Percentiles rank a stretch among this genome's conserved stretches.
These are phyloP conservation scores for Podosphaera xanthii DNA, from an alignment of 2,329 filamentous ascomycete species.

Conservation along the genomic window DNA sequence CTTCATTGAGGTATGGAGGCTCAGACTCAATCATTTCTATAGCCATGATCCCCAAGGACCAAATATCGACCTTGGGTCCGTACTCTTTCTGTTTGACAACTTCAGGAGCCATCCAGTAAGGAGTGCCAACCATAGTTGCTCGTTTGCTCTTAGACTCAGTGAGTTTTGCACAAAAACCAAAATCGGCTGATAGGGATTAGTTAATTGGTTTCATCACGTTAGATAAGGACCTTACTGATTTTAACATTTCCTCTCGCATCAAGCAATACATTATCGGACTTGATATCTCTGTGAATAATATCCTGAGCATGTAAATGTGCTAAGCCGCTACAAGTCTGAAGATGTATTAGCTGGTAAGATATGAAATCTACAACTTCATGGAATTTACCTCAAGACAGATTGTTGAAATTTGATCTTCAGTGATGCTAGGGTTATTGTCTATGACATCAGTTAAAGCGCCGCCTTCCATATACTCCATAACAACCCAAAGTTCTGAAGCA, in stretches of 20 bases:
- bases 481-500: conserved; percentile 90
- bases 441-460: conserved; percentile 95
- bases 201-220: neutral
- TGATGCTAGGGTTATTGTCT: conserved; percentile 86
- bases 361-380: neutral
- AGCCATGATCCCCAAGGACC: conserved; percentile 97
- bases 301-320: conserved; percentile 88
- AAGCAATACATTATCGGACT: conserved; percentile 93
- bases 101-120: conserved; percentile 99
- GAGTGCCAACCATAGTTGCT: conserved; percentile 96
- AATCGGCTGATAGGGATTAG: conserved; percentile 52
- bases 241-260: conserved; percentile 92
- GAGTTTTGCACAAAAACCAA: conserved; percentile 96
- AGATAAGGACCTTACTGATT: conserved; percentile 46
- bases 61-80: conserved; percentile 93
- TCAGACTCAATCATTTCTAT: conserved; percentile 99
- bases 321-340: conserved; percentile 78
- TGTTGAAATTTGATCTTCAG: conserved; percentile 90
- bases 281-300: conserved; percentile 98
- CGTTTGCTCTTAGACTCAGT: conserved; percentile 93
- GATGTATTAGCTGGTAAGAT: neutral
- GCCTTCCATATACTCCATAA: conserved; percentile 99
- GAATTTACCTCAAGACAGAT: conserved; percentile 75
- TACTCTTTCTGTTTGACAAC: conserved; percentile 99
- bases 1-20: conserved; percentile 92